Evolutionary conservation across 495 filamentous ascomycete genomes (phyloP), one percentile per base, ranked within the genome.

Genomic region (Aspergillus taichungensis): DNA sequence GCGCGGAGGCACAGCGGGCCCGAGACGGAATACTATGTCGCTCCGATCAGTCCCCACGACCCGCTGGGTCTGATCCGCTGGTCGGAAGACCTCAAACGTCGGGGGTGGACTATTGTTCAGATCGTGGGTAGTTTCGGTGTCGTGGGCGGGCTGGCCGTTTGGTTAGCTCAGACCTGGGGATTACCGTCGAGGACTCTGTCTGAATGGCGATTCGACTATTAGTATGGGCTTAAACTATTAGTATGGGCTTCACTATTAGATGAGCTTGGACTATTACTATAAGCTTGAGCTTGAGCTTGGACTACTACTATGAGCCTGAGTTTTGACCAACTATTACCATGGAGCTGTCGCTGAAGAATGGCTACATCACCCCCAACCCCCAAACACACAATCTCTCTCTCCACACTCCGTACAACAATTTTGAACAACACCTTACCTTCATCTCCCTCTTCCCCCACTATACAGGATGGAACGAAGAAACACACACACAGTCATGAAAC

Each of bases 81-180:
- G 56, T 76, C 76, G 8, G 82, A 83, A n/a, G 78, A 83, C 27
- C 54, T 94, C 46, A 76, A 74, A 47, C 69, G 72, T 24, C 78
- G 72, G 45, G 77, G 87, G 2, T 82, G 84, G 75, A 48, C 80
- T 37, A 77, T 83, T 3, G 62, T 94, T n/a, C 83, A 87, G 62
- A 74, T 95, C 9, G 68, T 91, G n/a, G 84, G 87, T 1, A 77
- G 80, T 34, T 71, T 87, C 37, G 82, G 87, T 0, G 68, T 91
- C 12, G 60, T 92, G 9, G 84, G 87, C 13, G 87, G 85, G 12
- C 57, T 92, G 42, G 78, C 80, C 11, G 68, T 86, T 34, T 88
- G 81, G 82, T 49, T 74, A 41, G 70, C 69, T 9, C 70, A 66
- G 30, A 55, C 64, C 13, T 76, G 67, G 69, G 69, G 70, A 5